Conservation (phyloP, 371 early-diverging fungal species). For the Parasitella parasitica region DNA sequence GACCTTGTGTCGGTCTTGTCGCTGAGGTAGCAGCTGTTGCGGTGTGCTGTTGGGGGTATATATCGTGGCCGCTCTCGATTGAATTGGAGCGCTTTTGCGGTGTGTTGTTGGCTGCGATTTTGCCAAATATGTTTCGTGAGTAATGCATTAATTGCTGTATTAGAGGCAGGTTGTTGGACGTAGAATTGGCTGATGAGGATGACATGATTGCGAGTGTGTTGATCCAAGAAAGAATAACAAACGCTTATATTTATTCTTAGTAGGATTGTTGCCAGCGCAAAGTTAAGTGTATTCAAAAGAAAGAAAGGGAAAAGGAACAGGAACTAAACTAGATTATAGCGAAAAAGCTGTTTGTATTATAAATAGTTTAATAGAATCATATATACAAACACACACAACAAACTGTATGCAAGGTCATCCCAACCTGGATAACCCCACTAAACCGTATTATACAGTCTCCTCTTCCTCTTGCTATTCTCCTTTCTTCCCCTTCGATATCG, state of each 20-base stretch:
- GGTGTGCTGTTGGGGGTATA: neutral
- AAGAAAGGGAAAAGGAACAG: neutral
- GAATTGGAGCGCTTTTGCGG: slow-evolving; percentile 62
- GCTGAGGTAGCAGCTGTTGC: no score
- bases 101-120: neutral
- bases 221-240: no score
- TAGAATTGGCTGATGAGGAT: neutral
- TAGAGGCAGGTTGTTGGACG: neutral
- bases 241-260: neutral
- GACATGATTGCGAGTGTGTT: neutral
- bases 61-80: neutral
- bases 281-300: neutral
- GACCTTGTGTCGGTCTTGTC: neutral
- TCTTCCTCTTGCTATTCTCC: neutral
- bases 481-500: neutral
- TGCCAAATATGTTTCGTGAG: slow-evolving; percentile 10
- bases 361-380: neutral
- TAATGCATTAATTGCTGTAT: slow-evolving; percentile 19
- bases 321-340: neutral
- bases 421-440: neutral
- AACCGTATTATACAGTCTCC: neutral
- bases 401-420: slow-evolving; percentile 1
- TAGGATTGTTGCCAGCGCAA: neutral
- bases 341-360: neutral
- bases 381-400: neutral